Evolutionary conservation across 805 yeast genomes (phyloP).

Genomic region (Monosporozyma solicola): DNA sequence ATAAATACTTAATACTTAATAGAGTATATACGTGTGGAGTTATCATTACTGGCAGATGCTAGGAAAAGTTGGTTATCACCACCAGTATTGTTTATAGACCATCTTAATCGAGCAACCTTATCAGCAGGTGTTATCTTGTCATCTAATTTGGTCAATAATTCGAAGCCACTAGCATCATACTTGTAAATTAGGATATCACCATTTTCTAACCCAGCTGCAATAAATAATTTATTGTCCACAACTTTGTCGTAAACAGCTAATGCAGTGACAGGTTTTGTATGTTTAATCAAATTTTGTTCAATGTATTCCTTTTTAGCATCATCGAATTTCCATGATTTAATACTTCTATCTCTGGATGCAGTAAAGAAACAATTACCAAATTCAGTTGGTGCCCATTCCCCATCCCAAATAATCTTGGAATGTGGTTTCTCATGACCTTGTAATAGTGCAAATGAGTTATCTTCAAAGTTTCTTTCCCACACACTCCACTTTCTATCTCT

Average conservation of each 20-base stretch:
- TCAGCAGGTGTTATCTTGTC: slow-evolving; percentile 46
- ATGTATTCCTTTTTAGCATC: slow-evolving; percentile 31
- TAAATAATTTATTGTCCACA: slow-evolving; percentile 25
- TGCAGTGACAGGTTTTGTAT: slow-evolving; percentile 57
- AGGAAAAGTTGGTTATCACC: slow-evolving; percentile 36
- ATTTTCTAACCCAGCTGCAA: slow-evolving; percentile 64
- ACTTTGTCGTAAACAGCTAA: slow-evolving; percentile 38
- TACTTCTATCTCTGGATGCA: slow-evolving; percentile 74
- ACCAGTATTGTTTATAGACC: slow-evolving; percentile 33
- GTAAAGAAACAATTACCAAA: slow-evolving; percentile 55
- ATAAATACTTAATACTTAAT: slow-evolving; percentile 6
- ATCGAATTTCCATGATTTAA: slow-evolving; percentile 60
- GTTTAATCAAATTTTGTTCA: slow-evolving; percentile 35
- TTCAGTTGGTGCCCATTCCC: slow-evolving; percentile 67
- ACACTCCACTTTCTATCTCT: slow-evolving; percentile 82
- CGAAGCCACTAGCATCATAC: slow-evolving; percentile 28
- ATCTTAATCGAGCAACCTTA: slow-evolving; percentile 51
- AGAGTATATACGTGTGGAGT: slow-evolving; percentile 40
- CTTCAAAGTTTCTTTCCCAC: slow-evolving; percentile 45
- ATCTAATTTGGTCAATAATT: slow-evolving; percentile 30
- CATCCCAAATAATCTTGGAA: slow-evolving; percentile 89
- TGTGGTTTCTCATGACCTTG: slow-evolving; percentile 63
- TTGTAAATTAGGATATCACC: slow-evolving; percentile 48
- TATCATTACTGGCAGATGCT: slow-evolving; percentile 52
- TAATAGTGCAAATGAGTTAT: slow-evolving; percentile 34